Percentiles rank a stretch among this genome's conserved stretches.
These are phyloP conservation scores for Neopestalotiopsis sp. DNA, from an alignment of 2,329 filamentous ascomycete species.

Conservation along the genomic window DNA sequence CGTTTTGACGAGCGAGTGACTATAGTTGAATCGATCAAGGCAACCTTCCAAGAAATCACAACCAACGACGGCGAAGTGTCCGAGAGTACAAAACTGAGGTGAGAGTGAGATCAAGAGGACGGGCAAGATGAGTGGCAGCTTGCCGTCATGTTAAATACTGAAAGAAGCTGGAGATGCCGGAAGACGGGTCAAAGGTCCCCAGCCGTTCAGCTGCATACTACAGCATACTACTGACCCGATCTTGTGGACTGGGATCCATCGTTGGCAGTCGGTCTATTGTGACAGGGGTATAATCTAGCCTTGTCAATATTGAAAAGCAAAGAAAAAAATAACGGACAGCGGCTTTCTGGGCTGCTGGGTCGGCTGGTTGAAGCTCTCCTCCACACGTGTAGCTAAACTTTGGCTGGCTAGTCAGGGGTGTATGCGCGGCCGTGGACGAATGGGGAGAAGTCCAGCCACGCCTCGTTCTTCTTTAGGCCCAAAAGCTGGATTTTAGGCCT, in stretches of 20 bases:
- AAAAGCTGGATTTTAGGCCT: slow-evolving; percentile 2
- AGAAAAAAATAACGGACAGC: slow-evolving; percentile 1
- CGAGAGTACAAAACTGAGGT: slow-evolving; percentile 12
- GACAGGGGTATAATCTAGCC: slow-evolving; percentile 1
- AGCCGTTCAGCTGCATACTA: neutral
- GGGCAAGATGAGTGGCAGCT: slow-evolving; percentile 1
- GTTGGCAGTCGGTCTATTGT: slow-evolving; percentile 6
- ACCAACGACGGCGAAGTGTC: slow-evolving; percentile 4
- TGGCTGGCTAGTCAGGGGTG: slow-evolving; percentile 14
- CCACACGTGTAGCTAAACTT: slow-evolving; percentile 5
- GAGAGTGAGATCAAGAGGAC: slow-evolving; percentile 12
- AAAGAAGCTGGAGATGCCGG: slow-evolving; percentile 12
- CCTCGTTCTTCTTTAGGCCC: slow-evolving; percentile 7
- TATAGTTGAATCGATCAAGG: slow-evolving; percentile 32
- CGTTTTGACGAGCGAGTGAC: slow-evolving; percentile 36
- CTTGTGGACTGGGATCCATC: slow-evolving; percentile 12
- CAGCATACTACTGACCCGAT: slow-evolving; percentile 8
- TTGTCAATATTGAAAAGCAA: slow-evolving; percentile 14
- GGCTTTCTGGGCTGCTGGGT: slow-evolving; percentile 9
- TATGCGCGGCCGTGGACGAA: slow-evolving; percentile 1
- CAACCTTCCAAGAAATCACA: slow-evolving; percentile 19
- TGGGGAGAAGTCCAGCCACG: neutral
- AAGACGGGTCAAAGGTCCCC: neutral
- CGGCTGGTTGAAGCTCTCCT: slow-evolving; percentile 4
- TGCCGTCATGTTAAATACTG: slow-evolving; percentile 18